Percentiles rank a stretch among this genome's conserved stretches.
phyloP scores from a whole-genome alignment of 768 basidiomycete species.

The Lentinus brumalis region DNA sequence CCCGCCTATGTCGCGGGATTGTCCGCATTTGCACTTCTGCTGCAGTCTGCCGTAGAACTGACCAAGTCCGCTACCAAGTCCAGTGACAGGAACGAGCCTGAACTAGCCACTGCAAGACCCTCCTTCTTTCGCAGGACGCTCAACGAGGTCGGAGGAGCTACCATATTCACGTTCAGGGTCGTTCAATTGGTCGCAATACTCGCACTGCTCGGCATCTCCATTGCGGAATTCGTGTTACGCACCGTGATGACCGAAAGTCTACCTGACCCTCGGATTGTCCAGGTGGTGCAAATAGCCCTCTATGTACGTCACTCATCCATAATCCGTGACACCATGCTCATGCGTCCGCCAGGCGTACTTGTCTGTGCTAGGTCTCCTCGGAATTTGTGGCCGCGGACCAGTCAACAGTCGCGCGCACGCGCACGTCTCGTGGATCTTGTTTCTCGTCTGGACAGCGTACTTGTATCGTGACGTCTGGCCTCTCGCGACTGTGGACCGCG shows the following conservation, averaged over 20 bases:
- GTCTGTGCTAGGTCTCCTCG: slow-evolving; percentile 33
- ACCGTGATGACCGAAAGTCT: slow-evolving; percentile 21
- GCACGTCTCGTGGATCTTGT: slow-evolving; percentile 37
- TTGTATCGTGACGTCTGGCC: slow-evolving; percentile 43
- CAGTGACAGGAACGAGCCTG: neutral
- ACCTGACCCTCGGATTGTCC: slow-evolving; percentile 32
- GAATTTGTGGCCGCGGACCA: slow-evolving; percentile 28
- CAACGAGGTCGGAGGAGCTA: slow-evolving; percentile 30
- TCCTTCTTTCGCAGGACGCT: neutral
- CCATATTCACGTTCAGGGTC: slow-evolving; percentile 37
- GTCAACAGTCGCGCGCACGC: slow-evolving; percentile 27
- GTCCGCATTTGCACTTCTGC: neutral
- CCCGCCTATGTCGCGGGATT: neutral
- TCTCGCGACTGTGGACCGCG: slow-evolving; percentile 35
- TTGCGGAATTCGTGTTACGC: slow-evolving; percentile 28
- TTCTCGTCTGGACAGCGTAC: slow-evolving; percentile 36
- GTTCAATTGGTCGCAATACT: slow-evolving; percentile 32
- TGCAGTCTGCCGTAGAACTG: slow-evolving; percentile 22
- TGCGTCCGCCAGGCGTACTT: slow-evolving; percentile 34
- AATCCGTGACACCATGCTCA: neutral
- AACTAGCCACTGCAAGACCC: neutral
- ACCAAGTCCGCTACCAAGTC: slow-evolving; percentile 25
- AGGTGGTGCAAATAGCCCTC: slow-evolving; percentile 28
- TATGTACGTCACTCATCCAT: slow-evolving; percentile 15
- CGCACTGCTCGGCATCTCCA: slow-evolving; percentile 37